phyloP scores from a whole-genome alignment of 768 basidiomycete species.

The Tulasnella sp. region DNA sequence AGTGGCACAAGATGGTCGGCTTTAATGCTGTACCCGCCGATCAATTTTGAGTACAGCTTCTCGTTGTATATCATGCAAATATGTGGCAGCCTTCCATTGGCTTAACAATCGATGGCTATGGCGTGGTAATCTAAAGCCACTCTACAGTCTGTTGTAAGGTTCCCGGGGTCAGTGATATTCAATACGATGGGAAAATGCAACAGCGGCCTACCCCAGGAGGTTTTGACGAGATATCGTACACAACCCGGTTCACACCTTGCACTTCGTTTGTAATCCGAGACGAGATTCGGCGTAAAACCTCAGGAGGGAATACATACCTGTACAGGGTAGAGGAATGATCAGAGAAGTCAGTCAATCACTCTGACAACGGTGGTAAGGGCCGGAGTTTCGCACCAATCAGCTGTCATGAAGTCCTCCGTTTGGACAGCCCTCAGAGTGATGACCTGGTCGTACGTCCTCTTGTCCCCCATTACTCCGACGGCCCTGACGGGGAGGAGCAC shows the following conservation, averaged over 20 bases:
- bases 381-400: constrained; percentile 64
- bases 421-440: constrained; percentile 90
- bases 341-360: not conserved
- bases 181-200: constrained; percentile 14
- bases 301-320: constrained; percentile 93
- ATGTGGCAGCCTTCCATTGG: not conserved
- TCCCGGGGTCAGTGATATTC: constrained; percentile 4
- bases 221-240: constrained; percentile 94
- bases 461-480: constrained; percentile 96
- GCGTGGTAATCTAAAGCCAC: constrained; percentile 22
- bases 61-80: not conserved
- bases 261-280: constrained; percentile 98
- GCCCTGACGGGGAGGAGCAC: constrained; percentile 92
- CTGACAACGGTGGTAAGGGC: not conserved
- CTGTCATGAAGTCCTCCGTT: constrained; percentile 99
- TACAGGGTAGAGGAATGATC: not conserved
- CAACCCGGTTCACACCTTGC: constrained; percentile 88
- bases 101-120: too few species aligned
- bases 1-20: not conserved
- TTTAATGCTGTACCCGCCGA: not conserved
- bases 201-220: constrained; percentile 66
- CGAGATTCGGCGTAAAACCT: constrained; percentile 80
- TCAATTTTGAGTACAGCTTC: not conserved
- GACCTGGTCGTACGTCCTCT: constrained; percentile 94
- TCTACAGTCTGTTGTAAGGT: constrained; percentile 26